Percentiles rank a stretch among this genome's conserved stretches.
Conservation (phyloP, 176 grass and related monocot species). For the Lolium rigidum region DNA sequence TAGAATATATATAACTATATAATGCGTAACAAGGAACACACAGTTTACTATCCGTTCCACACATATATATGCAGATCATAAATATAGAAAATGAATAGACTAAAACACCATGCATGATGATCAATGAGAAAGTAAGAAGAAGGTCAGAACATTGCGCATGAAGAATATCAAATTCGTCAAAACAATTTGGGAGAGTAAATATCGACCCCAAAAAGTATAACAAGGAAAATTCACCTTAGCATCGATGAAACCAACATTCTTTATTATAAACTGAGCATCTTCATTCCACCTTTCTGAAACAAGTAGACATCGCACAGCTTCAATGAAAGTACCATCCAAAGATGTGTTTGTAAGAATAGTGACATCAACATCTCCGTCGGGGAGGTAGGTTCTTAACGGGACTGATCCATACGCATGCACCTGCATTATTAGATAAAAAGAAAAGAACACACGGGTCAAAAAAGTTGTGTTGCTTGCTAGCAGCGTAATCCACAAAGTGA, state of each 20-base stretch:
- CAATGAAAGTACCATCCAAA: conserved; percentile 41
- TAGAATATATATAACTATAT: background rate
- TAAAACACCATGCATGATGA: background rate
- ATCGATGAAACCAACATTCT: conserved; percentile 55
- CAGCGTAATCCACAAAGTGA: background rate
- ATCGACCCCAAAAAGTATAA: conserved; percentile 1
- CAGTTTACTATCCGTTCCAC: background rate
- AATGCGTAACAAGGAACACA: background rate
- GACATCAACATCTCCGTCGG: conserved; percentile 85
- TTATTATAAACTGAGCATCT: conserved; percentile 53
- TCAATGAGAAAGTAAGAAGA: background rate
- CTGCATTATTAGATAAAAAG: conserved; percentile 47
- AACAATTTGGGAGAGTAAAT: conserved; percentile 5
- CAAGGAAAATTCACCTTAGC: conserved; percentile 57
- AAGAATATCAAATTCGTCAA: background rate
- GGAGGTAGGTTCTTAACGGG: conserved; percentile 85
- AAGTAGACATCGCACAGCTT: conserved; percentile 52
- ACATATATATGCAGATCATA: conserved; percentile 9
- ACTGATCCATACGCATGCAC: conserved; percentile 83
- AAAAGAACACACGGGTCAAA: background rate
- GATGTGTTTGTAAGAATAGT: conserved; percentile 51
- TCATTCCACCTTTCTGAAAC: conserved; percentile 41
- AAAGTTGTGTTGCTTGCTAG: background rate
- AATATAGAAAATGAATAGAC: background rate
- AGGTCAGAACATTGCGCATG: background rate